Base-by-base conservation (phyloP, 768 basidiomycete genomes). In the Mycena belliarum region DNA sequence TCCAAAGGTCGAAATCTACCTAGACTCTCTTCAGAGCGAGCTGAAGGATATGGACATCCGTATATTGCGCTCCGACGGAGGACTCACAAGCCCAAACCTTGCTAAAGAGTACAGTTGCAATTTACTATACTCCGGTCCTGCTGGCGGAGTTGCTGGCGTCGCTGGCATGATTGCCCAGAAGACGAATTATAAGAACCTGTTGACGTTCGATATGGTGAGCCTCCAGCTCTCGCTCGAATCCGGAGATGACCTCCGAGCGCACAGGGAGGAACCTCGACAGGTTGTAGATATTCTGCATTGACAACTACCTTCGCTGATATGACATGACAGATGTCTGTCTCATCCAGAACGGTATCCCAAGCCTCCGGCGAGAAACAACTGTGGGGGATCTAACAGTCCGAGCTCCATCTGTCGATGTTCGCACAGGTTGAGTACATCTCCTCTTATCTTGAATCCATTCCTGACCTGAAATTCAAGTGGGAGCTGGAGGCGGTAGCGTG, bases 71-170 rank as follows among this genome's bases (percentile, higher is more conserved):
- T 69, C 68, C 42, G 69, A 70, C 48, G 68, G 69, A 9, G 69
- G 68, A 2, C 55, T 70, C 25, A 63, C 69, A 7, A 64, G 64
- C 47, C 60, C 57, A 9, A 37, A 42, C 26, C 59, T 69, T 28
- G 68, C 68, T 25, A 69, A 68, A 51, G 68, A 69, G 46, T 60
- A 62, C 45, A 68, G 68, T 37, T 69, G 63, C 15, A 69, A 66
- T 44, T 57, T 67, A 37, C 49, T 70, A 29, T 66, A 65, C 49
- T 69, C 66, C 4, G 65, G 69, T n/a, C 69, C 69, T 29, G 67
- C 69, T 12, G 69, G 69, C 14, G 69, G 69, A 20, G 66, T 70
- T 18, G 62, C 68, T 15, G 69, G 68, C 44, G 68, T 69, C n/a
- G 58, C 69, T 6, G 66, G 41, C 20, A 49, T 56, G 25, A 60